Evolutionary conservation across 139 green algal genomes (phyloP), one percentile per base, ranked within the genome.

Genomic region (Eudorina sp.): DNA sequence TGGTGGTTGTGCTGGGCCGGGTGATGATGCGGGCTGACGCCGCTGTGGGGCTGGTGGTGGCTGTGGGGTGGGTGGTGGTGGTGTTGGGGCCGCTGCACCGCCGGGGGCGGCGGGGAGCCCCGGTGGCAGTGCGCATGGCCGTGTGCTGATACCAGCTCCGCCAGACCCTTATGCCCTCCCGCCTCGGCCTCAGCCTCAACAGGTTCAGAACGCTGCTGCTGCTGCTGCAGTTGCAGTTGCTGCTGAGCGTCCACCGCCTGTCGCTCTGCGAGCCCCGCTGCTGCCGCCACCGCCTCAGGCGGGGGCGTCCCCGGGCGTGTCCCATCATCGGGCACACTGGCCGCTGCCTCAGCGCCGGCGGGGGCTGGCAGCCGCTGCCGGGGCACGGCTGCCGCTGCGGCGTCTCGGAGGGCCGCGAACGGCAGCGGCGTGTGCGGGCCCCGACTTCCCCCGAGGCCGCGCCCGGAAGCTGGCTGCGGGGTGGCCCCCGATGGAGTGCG

Each of bases 111-210:
- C 55, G 78, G 78, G 23, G 78, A 85, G 53, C 78, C 78, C 7
- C 78, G 55, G 78, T 85, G 78, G 78, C 40, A 45, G 78, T 85
- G 27, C 21, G 58, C 78, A 27, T 85, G 74, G 23, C n/a, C 74
- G 43, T 80, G 76, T 25, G 78, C 55, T 7, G 58, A 73, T 0
- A 85, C 58, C 9, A 74, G 25, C 1, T 13, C 53, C 40, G 27
- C 27, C 13, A 74, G 38, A 55, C 55, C 43, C 0, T 45, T 31
- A 7, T 74, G 66, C 25, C 36, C 16, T 46, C 66, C 34, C 14
- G n/a, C n/a, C n/a, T n/a, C n/a, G n/a, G n/a, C n/a, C n/a, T n/a
- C n/a, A n/a, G n/a, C n/a, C n/a, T n/a, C n/a, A n/a, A n/a, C n/a
- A n/a, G n/a, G n/a, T n/a, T n/a, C n/a, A n/a, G n/a, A n/a, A n/a